Conservation (phyloP, 1,284 basidiomycete species). For the Phenoliferia sp. region DNA sequence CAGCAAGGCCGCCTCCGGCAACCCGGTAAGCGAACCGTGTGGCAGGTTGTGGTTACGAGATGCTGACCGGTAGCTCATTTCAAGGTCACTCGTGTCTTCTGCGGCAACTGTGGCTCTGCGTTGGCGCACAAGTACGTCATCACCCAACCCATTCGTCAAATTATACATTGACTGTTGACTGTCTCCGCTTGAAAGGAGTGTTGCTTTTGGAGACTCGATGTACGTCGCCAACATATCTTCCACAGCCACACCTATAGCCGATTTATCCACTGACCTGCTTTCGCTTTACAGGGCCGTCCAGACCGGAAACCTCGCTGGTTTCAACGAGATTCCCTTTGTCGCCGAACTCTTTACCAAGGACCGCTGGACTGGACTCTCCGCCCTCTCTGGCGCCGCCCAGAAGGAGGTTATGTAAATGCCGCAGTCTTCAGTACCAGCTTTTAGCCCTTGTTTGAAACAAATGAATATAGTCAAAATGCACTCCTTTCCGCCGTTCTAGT, state of each 20-base stretch:
- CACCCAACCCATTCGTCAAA: not conserved
- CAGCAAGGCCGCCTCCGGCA: constrained; percentile 27
- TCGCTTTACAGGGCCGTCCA: not conserved
- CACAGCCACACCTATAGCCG: not conserved
- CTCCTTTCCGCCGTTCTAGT: too few species aligned
- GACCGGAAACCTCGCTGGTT: constrained; percentile 15
- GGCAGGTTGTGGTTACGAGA: too few species aligned
- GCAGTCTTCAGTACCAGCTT: not conserved
- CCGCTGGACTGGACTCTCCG: constrained; percentile 28
- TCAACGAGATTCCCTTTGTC: constrained; percentile 30
- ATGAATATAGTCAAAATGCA: too few species aligned
- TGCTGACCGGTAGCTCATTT: too few species aligned
- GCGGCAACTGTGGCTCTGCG: constrained; percentile 32
- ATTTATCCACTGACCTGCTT: not conserved
- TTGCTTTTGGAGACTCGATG: too few species aligned
- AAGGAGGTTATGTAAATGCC: constrained; percentile 24
- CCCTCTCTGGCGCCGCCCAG: constrained; percentile 28
- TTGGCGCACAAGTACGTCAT: constrained; percentile 24
- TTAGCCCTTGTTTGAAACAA: too few species aligned
- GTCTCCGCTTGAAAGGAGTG: too few species aligned
- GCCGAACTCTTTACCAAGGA: constrained; percentile 36
- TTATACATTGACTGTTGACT: too few species aligned
- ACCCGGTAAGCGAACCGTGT: not conserved
- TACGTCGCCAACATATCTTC: too few species aligned
- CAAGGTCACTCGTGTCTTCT: constrained; percentile 33